Conservation (phyloP, 2,329 filamentous ascomycete genomes). For the Phoma sp. region DNA sequence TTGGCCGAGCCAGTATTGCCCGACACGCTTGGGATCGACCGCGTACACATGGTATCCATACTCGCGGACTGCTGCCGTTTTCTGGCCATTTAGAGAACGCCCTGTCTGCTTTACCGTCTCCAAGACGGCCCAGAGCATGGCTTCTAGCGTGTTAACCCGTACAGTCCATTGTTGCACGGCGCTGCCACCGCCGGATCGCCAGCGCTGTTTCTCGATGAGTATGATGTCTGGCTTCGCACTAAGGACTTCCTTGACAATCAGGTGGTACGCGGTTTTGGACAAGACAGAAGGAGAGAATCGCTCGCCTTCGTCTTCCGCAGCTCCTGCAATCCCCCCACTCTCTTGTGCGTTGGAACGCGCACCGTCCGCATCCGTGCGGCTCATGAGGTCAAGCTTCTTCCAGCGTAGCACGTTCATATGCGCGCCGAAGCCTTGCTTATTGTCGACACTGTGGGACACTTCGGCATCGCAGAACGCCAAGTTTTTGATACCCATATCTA, state of each 20-base stretch:
- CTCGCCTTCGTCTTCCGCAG: not conserved
- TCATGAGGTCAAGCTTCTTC: slow-evolving; percentile 40
- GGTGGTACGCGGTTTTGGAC: slow-evolving; percentile 60
- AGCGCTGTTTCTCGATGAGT: slow-evolving; percentile 71
- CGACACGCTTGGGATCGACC: slow-evolving; percentile 48
- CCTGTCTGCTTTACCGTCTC: slow-evolving; percentile 11
- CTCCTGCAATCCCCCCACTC: not conserved
- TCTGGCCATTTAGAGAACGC: not conserved
- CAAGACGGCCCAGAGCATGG: slow-evolving; percentile 75
- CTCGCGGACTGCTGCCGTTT: not conserved
- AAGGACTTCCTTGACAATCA: slow-evolving; percentile 59
- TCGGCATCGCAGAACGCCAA: slow-evolving; percentile 73
- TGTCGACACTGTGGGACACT: slow-evolving; percentile 27
- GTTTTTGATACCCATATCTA: slow-evolving; percentile 86
- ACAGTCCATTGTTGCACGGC: slow-evolving; percentile 82
- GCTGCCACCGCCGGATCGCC: slow-evolving; percentile 66
- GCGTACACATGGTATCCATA: slow-evolving; percentile 27
- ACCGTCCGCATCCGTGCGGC: not conserved
- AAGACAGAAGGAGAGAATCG: slow-evolving; percentile 61
- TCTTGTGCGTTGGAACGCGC: not conserved
- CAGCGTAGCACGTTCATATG: slow-evolving; percentile 38
- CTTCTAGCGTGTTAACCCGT: slow-evolving; percentile 80
- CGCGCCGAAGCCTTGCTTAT: slow-evolving; percentile 1
- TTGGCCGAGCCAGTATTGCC: slow-evolving; percentile 43
- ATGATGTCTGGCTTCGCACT: slow-evolving; percentile 68